These are phyloP conservation scores for Salvia miltiorrhiza DNA, from an alignment of 257 asterid species.

Conservation along the genomic window DNA sequence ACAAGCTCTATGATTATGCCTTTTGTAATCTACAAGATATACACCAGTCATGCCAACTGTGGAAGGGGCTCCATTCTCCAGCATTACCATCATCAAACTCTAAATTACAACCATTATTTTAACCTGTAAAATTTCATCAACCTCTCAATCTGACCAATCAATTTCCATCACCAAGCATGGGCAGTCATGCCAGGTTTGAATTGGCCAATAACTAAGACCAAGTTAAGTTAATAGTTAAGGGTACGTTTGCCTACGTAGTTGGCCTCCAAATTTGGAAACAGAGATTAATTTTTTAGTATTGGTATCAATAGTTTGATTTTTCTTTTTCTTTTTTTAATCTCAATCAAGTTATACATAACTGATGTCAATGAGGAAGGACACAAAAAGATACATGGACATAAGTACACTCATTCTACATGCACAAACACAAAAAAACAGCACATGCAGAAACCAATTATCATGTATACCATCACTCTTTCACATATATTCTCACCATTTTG, in stretches of 20 bases:
- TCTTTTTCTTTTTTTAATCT: not conserved
- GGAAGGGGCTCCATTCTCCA: not conserved
- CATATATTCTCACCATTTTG: constrained; percentile 3
- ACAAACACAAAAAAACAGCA: not conserved
- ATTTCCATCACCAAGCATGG: not conserved
- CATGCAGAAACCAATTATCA: not conserved
- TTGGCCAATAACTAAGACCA: not conserved
- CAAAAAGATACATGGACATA: not conserved
- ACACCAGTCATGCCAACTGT: not conserved
- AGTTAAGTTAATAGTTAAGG: not conserved
- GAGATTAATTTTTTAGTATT: not conserved
- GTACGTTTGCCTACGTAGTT: not conserved
- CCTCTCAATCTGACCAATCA: not conserved
- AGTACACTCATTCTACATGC: not conserved
- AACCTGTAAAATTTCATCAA: not conserved
- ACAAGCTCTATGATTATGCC: not conserved
- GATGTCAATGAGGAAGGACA: not conserved
- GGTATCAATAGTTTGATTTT: not conserved
- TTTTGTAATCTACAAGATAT: not conserved
- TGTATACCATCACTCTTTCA: not conserved
- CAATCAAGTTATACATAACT: not conserved
- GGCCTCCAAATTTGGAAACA: not conserved
- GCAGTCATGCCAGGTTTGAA: not conserved
- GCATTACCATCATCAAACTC: not conserved
- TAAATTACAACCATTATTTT: not conserved